Base-by-base conservation (phyloP, 345 rosid genomes). In the Psidium friedrichsthalianum region DNA sequence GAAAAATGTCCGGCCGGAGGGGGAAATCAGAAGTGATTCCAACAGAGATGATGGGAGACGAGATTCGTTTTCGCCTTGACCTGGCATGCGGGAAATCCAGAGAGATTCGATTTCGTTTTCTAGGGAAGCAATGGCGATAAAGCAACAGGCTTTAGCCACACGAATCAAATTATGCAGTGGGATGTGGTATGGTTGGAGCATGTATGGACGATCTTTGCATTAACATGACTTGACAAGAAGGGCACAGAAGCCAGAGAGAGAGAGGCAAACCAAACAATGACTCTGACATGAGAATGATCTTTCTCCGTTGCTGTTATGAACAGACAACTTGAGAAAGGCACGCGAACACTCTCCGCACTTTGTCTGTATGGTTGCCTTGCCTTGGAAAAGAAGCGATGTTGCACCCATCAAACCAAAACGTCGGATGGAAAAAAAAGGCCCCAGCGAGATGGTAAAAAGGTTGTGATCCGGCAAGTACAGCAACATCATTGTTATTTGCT, bases 361-460 rank as follows among this genome's bases (percentile, higher is more conserved):
- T 24, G 25, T 61, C 56, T 25, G 25, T 74, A 54, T 32, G 18
- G 76, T 69, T 88, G 87, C 85, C 87, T 86, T 88, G 29, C 40
- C 88, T 86, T 85, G 40, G 81, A 86, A 86, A 86, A 61, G 86
- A 86, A 83, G 90, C 69, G 51, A 86, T 57, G 64, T 58, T 29
- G 42, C 21, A 52, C 55, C 51, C 56, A 51, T 82, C 57, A 25
- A 51, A 82, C 84, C 22, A 52, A 27, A 57, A 82, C 58, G 9
- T 82, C 40, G 29, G 58, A 52, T 51, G 57, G 36, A 10, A 69
- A 64, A 69, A 36, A 69, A 18, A 36, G 78, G 11, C 7, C 78
- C 21, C 47, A 69, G 47, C 25, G 47, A 69, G 47, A 69, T 69
- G 25, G 25, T 15, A 52, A 52, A 32, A 54, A 25, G 40, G 14